Evolutionary conservation across 2,329 filamentous ascomycete species (phyloP).

Genomic region (Xylariaceae sp.): DNA sequence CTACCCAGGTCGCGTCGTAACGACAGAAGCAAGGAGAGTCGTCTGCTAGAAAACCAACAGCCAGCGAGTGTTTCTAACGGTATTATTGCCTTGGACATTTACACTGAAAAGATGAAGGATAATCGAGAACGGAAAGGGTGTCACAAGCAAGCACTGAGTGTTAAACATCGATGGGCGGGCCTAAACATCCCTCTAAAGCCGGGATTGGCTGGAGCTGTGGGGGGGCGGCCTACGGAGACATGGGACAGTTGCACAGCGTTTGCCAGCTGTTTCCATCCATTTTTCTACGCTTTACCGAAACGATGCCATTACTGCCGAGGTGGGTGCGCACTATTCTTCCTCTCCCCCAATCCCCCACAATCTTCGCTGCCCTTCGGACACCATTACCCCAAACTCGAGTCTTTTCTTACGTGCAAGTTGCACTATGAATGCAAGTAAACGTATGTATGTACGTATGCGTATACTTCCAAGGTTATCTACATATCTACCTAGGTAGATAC

Average conservation of each 20-base stretch:
- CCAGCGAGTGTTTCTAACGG: neutral
- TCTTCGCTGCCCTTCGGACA: no score
- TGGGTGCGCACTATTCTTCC: neutral
- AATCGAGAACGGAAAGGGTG: neutral
- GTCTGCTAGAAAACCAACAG: neutral
- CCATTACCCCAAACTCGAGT: no score
- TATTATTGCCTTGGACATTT: neutral
- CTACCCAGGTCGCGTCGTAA: neutral
- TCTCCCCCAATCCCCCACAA: neutral
- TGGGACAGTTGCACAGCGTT: slow-evolving; percentile 17
- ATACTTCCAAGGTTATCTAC: no score
- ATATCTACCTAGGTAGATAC: no score
- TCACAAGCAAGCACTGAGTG: neutral
- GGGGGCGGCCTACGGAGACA: slow-evolving; percentile 24
- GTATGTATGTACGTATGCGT: no score
- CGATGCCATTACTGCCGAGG: slow-evolving; percentile 27
- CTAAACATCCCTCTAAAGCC: slow-evolving; percentile 22
- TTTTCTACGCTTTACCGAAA: slow-evolving; percentile 24
- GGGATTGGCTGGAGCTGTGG: slow-evolving; percentile 27
- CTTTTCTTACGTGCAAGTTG: no score
- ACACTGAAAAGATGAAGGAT: neutral
- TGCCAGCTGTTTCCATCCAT: slow-evolving; percentile 18
- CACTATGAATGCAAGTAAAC: no score
- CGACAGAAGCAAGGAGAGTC: no score
- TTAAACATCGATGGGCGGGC: neutral